Conservation (phyloP, 139 green algal genomes). For the Mychonastes homosphaera region DNA sequence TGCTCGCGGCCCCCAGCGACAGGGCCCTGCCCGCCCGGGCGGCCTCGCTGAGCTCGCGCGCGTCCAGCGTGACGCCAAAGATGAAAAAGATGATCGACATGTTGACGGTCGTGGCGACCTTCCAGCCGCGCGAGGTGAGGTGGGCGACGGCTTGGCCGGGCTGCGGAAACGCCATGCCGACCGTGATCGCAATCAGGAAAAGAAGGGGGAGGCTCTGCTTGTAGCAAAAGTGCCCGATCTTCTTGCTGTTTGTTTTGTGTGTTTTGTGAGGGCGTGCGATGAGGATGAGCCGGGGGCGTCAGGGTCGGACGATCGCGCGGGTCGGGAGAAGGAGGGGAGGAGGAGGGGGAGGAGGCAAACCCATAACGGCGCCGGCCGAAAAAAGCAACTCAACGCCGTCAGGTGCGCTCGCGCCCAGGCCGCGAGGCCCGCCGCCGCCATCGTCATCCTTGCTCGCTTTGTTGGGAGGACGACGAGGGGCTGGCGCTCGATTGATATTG, state of each 20-base stretch:
- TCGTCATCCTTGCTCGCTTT: too few species aligned
- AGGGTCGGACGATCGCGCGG: too few species aligned
- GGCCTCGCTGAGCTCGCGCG: slow-evolving; percentile 42
- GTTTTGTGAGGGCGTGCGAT: too few species aligned
- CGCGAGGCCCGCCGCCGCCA: too few species aligned
- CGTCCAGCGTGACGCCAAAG: slow-evolving; percentile 59
- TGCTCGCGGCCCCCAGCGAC: slow-evolving; percentile 40
- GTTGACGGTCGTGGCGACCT: slow-evolving; percentile 42
- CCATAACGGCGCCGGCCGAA: too few species aligned
- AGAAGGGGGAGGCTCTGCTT: slow-evolving; percentile 42
- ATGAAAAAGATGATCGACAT: slow-evolving; percentile 58
- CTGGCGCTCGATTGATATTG: too few species aligned
- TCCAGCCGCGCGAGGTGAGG: slow-evolving; percentile 28
- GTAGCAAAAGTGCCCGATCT: slow-evolving; percentile 31
- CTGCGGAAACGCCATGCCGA: neutral
- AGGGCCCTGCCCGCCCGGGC: slow-evolving; percentile 36
- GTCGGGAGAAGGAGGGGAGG: too few species aligned
- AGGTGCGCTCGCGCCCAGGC: too few species aligned
- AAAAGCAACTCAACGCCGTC: too few species aligned
- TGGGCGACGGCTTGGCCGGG: slow-evolving; percentile 17
- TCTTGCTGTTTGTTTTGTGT: slow-evolving; percentile 12
- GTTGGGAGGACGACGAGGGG: too few species aligned
- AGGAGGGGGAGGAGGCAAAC: too few species aligned
- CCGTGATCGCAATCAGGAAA: neutral
- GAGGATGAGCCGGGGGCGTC: too few species aligned